Evolutionary conservation across 2,329 filamentous ascomycete species (phyloP).

Genomic region (Setomelanomma holmii): DNA sequence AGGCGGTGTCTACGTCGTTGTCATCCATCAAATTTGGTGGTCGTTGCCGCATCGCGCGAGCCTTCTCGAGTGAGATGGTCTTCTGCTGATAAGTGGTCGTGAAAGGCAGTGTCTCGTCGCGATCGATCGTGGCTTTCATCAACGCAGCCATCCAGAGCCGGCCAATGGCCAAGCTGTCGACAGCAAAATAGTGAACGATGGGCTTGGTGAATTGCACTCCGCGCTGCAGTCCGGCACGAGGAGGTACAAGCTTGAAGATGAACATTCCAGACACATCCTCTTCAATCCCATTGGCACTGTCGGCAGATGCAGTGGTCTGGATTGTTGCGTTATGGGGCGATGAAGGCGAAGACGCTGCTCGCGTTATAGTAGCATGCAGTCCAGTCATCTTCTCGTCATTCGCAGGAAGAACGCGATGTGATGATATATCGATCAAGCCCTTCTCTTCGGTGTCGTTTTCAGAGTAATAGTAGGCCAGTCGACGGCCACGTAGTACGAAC

Average conservation of each 20-base stretch:
- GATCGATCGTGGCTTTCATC: slow-evolving; percentile 98
- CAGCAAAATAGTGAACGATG: slow-evolving; percentile 96
- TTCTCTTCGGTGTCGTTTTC: slow-evolving; percentile 92
- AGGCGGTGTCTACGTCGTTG: slow-evolving; percentile 46
- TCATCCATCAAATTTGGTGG: slow-evolving; percentile 83
- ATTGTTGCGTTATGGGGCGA: slow-evolving; percentile 55
- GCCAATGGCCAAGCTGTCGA: slow-evolving; percentile 86
- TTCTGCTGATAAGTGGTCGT: slow-evolving; percentile 96
- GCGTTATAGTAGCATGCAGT: slow-evolving; percentile 88
- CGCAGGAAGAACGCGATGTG: slow-evolving; percentile 93
- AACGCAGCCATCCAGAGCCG: slow-evolving; percentile 97
- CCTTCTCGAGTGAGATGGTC: slow-evolving; percentile 91
- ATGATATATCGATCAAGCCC: slow-evolving; percentile 96
- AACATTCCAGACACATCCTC: slow-evolving; percentile 73
- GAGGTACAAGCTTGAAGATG: slow-evolving; percentile 97
- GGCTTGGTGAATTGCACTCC: slow-evolving; percentile 98
- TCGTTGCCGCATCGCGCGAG: slow-evolving; percentile 83
- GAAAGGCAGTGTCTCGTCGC: slow-evolving; percentile 77
- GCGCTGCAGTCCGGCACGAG: slow-evolving; percentile 82
- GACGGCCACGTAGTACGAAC: slow-evolving; percentile 91
- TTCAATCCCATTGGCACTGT: slow-evolving; percentile 42
- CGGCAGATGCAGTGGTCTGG: slow-evolving; percentile 49
- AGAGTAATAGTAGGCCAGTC: slow-evolving; percentile 94
- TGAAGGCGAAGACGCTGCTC: slow-evolving; percentile 75
- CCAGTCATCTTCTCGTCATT: slow-evolving; percentile 90